Conservation (phyloP, 306 rosid genomes). For the Glycyrrhiza uralensis region DNA sequence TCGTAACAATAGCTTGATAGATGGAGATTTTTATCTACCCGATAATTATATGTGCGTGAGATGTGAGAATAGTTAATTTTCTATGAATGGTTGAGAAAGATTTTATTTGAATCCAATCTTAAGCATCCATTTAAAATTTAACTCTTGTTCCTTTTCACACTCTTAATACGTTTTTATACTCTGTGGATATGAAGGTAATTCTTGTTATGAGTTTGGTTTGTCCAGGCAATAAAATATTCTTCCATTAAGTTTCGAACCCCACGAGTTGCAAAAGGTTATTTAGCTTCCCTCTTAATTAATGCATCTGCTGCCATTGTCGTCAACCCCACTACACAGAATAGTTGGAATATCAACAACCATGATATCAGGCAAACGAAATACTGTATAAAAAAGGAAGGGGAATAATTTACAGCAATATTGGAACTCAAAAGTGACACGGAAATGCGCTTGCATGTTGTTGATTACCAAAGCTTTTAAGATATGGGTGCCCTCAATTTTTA, state of each 20-base stretch:
- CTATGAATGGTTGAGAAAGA: not conserved
- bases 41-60: not conserved
- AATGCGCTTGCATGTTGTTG: not conserved
- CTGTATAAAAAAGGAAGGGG: not conserved
- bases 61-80: too few relatives aligned
- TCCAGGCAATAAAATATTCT: not conserved
- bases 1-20: not conserved
- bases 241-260: not conserved
- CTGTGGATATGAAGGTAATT: not conserved
- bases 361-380: not conserved
- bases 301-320: conserved; percentile 17
- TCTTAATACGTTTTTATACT: not conserved
- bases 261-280: conserved; percentile 3
- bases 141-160: too few relatives aligned
- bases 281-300: conserved; percentile 21
- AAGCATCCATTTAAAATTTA: too few relatives aligned
- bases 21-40: not conserved
- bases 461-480: not conserved
- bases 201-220: not conserved
- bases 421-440: not conserved
- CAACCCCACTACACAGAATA: conserved; percentile 3
- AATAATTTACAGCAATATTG: not conserved
- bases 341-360: conserved; percentile 21
- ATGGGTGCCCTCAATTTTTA: conserved; percentile 5
- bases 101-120: too few relatives aligned